Evolutionary conservation across 352 stramenopile genomes (phyloP).

Genomic region (Phytopythium kandeliae): DNA sequence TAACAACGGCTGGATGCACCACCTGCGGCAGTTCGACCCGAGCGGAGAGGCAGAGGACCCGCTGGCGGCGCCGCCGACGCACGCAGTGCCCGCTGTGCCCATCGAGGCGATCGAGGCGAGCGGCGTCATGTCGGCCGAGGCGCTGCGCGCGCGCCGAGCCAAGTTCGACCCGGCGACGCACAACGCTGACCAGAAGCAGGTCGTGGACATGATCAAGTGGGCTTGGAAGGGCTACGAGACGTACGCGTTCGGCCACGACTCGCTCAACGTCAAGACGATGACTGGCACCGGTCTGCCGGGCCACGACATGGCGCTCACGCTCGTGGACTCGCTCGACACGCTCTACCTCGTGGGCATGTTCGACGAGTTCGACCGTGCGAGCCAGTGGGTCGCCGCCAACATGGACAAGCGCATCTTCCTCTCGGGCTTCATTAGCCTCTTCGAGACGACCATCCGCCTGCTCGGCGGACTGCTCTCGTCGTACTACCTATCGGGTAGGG

Average conservation of each 20-base stretch:
- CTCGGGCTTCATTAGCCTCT: constrained; percentile 59
- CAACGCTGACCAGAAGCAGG: constrained; percentile 49
- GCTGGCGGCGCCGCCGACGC: neutral
- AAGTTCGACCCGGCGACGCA: constrained; percentile 44
- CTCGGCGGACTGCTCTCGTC: constrained; percentile 67
- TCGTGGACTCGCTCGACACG: constrained; percentile 77
- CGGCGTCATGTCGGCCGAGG: constrained; percentile 19
- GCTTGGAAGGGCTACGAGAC: constrained; percentile 76
- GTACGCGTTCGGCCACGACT: constrained; percentile 67
- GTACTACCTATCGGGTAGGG: constrained; percentile 50
- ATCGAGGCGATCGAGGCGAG: constrained; percentile 14
- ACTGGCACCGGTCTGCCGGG: constrained; percentile 40
- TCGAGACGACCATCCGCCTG: constrained; percentile 77
- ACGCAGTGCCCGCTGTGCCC: constrained; percentile 6
- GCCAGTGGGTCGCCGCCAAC: constrained; percentile 54
- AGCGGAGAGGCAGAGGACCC: constrained; percentile 8
- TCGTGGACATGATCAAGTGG: constrained; percentile 64
- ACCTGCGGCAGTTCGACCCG: constrained; percentile 26
- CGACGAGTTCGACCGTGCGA: constrained; percentile 68
- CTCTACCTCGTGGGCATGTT: constrained; percentile 74
- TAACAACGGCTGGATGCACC: constrained; percentile 35
- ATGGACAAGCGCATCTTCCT: constrained; percentile 68
- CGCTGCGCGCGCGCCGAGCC: constrained; percentile 28
- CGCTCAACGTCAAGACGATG: constrained; percentile 60
- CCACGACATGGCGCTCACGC: constrained; percentile 74